These are phyloP conservation scores for Sclerospora graminicola DNA, from an alignment of 352 stramenopile genomes.

Conservation along the genomic window DNA sequence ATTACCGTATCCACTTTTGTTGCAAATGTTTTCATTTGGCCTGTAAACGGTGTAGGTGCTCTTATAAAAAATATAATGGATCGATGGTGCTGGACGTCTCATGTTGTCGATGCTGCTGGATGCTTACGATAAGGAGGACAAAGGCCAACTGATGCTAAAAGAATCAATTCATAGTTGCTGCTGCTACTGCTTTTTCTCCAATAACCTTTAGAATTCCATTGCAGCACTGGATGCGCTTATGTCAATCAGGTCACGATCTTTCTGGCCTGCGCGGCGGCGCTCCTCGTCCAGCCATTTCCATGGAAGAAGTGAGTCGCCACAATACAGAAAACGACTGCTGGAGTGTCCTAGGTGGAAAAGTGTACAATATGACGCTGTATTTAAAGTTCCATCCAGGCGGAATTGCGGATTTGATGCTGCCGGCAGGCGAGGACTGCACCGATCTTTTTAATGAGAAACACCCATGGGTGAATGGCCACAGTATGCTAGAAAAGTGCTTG, in stretches of 20 bases:
- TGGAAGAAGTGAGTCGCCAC: no score
- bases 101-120: no score
- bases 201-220: neutral
- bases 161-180: neutral
- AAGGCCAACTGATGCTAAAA: conserved; percentile 66
- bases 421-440: conserved; percentile 90
- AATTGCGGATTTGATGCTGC: conserved; percentile 86
- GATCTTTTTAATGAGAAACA: conserved; percentile 96
- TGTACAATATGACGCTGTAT: conserved; percentile 96
- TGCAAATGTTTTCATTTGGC: no score
- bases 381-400: conserved; percentile 97
- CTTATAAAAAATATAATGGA: no score
- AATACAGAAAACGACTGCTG: no score
- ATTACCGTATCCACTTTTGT: no score
- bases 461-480: conserved; percentile 89
- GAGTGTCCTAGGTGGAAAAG: conserved; percentile 88
- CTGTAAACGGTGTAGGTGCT: no score
- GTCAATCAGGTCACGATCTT: conserved; percentile 74
- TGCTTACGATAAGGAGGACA: no score
- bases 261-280: conserved; percentile 55
- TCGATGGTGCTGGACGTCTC: no score
- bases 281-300: no score
- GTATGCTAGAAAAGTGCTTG: conserved; percentile 85
- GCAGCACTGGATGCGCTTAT: conserved; percentile 90
- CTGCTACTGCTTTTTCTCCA: neutral